Evolutionary conservation across 352 stramenopile species (phyloP).

Genomic region (Globisporangium canariense): DNA sequence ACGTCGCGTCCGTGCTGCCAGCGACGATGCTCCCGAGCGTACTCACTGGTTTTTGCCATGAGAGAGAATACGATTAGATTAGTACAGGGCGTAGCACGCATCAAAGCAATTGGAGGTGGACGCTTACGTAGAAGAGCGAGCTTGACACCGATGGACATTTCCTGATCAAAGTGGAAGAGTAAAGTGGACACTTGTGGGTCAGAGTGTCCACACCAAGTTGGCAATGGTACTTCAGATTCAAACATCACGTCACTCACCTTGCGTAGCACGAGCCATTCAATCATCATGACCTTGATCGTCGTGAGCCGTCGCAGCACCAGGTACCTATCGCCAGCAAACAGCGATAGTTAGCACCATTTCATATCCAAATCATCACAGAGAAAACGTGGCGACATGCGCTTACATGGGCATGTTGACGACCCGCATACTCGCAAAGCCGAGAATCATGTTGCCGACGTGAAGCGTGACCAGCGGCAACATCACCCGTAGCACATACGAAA

Average conservation of each 20-base stretch:
- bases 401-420: conserved; percentile 80
- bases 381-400: neutral
- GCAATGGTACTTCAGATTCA: too few species aligned
- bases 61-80: neutral
- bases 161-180: conserved; percentile 11
- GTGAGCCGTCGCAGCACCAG: conserved; percentile 64
- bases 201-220: neutral
- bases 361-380: neutral
- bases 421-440: conserved; percentile 62
- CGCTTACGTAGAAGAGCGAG: conserved; percentile 51
- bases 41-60: conserved; percentile 36
- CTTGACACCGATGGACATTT: conserved; percentile 49
- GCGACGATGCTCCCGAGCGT: conserved; percentile 52
- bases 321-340: conserved; percentile 25
- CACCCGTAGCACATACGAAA: conserved; percentile 27
- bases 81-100: neutral
- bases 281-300: conserved; percentile 73
- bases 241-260: conserved; percentile 26
- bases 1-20: conserved; percentile 50
- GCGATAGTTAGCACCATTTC: neutral
- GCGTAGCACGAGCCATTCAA: conserved; percentile 70
- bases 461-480: conserved; percentile 48
- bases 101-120: neutral
- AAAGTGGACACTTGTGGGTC: neutral
- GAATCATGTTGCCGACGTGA: conserved; percentile 59